A percentile compares a stretch with the other conserved stretches of the same genome.
phyloP scores from a whole-genome alignment of 2,329 filamentous ascomycete genomes.

The Trichoderma brevicompactum region DNA sequence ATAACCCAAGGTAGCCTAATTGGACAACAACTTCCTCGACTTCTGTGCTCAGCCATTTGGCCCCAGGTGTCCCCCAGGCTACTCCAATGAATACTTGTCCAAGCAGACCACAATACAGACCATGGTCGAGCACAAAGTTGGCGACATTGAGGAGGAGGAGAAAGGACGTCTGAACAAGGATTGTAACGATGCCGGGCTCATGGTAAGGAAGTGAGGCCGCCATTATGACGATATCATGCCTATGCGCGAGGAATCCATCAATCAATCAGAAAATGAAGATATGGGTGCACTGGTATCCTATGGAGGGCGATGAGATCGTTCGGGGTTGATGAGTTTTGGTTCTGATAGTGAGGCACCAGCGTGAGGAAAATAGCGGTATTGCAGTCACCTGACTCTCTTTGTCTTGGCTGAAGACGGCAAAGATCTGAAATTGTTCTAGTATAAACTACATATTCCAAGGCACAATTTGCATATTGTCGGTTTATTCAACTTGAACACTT shows the following conservation, averaged over 20 bases:
- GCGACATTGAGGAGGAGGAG: constrained; percentile 64
- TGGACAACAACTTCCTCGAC: constrained; percentile 62
- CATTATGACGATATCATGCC: neutral
- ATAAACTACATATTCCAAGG: neutral
- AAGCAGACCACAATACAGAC: constrained; percentile 71
- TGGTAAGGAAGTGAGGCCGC: constrained; percentile 55
- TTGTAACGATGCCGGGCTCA: constrained; percentile 62
- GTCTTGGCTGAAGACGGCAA: no score
- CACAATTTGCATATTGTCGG: neutral
- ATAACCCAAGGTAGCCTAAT: constrained; percentile 73
- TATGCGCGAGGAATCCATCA: neutral
- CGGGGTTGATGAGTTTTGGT: no score
- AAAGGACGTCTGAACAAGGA: constrained; percentile 66
- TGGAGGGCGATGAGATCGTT: no score
- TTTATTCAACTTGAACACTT: no score
- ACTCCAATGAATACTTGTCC: constrained; percentile 74
- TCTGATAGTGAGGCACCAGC: no score
- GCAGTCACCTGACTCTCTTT: no score
- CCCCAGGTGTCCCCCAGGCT: constrained; percentile 70
- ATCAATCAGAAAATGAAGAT: no score
- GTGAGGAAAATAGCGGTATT: no score
- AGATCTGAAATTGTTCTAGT: neutral
- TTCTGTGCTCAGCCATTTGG: constrained; percentile 58
- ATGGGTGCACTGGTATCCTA: no score
- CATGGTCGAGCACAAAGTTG: constrained; percentile 60